phyloP scores from a whole-genome alignment of 163 green algal genomes.

The Botryococcus braunii region DNA sequence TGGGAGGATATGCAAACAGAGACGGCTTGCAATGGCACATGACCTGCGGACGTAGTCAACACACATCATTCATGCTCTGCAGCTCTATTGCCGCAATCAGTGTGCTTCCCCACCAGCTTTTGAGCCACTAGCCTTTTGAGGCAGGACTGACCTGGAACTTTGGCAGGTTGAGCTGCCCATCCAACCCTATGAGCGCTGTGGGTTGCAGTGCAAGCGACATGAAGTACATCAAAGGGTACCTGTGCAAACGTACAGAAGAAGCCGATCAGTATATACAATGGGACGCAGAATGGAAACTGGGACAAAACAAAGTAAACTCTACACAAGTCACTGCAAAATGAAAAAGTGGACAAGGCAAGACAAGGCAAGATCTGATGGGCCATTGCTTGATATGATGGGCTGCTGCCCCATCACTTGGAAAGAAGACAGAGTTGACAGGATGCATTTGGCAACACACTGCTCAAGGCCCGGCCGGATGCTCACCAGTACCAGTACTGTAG shows the following conservation, averaged over 20 bases:
- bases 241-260: slow-evolving; percentile 60
- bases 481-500: slow-evolving; percentile 86
- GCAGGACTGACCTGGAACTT: slow-evolving; percentile 43
- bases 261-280: no score
- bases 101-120: no score
- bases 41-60: slow-evolving; percentile 15
- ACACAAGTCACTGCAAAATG: no score
- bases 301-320: no score
- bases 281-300: no score
- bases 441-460: not conserved
- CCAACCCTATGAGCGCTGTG: slow-evolving; percentile 81
- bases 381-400: no score
- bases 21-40: slow-evolving; percentile 63
- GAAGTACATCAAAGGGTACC: slow-evolving; percentile 90
- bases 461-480: no score
- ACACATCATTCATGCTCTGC: slow-evolving; percentile 4
- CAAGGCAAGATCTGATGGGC: no score
- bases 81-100: no score
- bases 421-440: not conserved
- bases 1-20: slow-evolving; percentile 82
- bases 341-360: no score
- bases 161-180: slow-evolving; percentile 73
- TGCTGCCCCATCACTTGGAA: not conserved
- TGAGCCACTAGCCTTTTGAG: no score
- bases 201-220: slow-evolving; percentile 76